These are phyloP conservation scores for Filobasidium wieringae DNA, from an alignment of 768 basidiomycete genomes.

Conservation along the genomic window DNA sequence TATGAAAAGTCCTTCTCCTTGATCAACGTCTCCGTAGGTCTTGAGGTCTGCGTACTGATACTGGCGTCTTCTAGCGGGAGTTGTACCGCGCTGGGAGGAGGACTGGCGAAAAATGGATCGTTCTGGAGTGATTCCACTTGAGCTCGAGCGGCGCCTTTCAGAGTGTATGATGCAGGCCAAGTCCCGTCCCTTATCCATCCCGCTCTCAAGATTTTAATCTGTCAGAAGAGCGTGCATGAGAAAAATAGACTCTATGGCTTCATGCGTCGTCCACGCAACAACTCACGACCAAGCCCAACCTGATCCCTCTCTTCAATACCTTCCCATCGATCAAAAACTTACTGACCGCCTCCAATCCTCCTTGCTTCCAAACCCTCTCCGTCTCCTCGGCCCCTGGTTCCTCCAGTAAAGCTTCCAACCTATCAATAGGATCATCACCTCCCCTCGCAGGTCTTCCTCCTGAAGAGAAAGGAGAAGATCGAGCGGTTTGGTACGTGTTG, in stretches of 20 bases:
- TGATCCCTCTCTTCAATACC: slow-evolving; percentile 18
- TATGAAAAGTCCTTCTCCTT: too few species aligned
- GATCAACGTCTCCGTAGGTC: too few species aligned
- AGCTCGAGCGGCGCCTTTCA: not conserved
- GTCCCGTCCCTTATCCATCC: slow-evolving; percentile 29
- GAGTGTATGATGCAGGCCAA: slow-evolving; percentile 14
- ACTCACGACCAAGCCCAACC: slow-evolving; percentile 20
- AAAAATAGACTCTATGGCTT: too few species aligned
- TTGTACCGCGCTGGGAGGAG: too few species aligned
- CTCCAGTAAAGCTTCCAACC: slow-evolving; percentile 14
- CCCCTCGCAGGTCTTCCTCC: not conserved
- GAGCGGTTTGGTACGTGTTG: not conserved
- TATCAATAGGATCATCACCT: not conserved
- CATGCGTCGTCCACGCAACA: not conserved
- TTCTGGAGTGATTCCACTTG: not conserved
- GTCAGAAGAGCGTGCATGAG: not conserved
- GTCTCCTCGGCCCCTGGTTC: slow-evolving; percentile 18
- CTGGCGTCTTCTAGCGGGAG: too few species aligned
- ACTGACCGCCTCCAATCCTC: slow-evolving; percentile 16
- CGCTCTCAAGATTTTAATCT: slow-evolving; percentile 23
- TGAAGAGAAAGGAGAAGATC: not conserved
- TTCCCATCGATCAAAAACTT: slow-evolving; percentile 17
- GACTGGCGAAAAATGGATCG: slow-evolving; percentile 8
- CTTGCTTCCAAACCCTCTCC: slow-evolving; percentile 17
- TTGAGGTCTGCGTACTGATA: too few species aligned